These are phyloP conservation scores for Hygrocybe coccinea DNA, from an alignment of 768 basidiomycete genomes.

Conservation along the genomic window DNA sequence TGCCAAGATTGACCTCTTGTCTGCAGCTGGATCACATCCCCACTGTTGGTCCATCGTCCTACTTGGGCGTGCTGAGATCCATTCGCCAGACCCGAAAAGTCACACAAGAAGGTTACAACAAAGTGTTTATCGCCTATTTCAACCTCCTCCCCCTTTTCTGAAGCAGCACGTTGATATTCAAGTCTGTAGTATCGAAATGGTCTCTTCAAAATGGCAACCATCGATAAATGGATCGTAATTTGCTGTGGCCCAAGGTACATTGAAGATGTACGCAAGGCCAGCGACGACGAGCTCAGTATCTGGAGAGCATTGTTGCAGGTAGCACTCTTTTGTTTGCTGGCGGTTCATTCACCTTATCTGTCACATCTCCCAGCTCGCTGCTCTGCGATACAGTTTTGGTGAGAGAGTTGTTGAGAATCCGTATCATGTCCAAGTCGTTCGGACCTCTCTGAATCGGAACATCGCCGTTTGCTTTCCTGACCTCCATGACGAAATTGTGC, in stretches of 20 bases:
- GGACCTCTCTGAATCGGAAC: conserved; percentile 33
- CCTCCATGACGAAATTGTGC: conserved; percentile 44
- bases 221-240: conserved; percentile 30
- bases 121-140: conserved; percentile 5
- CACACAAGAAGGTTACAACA: conserved; percentile 17
- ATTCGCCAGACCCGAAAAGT: conserved; percentile 12
- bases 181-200: background rate
- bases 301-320: conserved; percentile 27
- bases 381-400: conserved; percentile 34
- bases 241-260: conserved; percentile 23
- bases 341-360: background rate
- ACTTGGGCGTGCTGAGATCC: conserved; percentile 14
- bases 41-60: conserved; percentile 17
- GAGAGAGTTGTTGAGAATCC: conserved; percentile 26
- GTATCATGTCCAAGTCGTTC: conserved; percentile 36
- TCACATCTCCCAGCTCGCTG: conserved; percentile 22
- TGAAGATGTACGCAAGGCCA: conserved; percentile 32
- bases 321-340: background rate
- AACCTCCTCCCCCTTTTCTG: background rate
- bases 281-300: conserved; percentile 30
- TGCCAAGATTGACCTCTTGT: background rate
- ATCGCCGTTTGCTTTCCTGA: conserved; percentile 30
- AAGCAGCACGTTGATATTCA: background rate
- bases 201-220: conserved; percentile 25
- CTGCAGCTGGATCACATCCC: conserved; percentile 15